Evolutionary conservation across 495 filamentous ascomycete species (phyloP).

Genomic region (Neurospora tetraspora): DNA sequence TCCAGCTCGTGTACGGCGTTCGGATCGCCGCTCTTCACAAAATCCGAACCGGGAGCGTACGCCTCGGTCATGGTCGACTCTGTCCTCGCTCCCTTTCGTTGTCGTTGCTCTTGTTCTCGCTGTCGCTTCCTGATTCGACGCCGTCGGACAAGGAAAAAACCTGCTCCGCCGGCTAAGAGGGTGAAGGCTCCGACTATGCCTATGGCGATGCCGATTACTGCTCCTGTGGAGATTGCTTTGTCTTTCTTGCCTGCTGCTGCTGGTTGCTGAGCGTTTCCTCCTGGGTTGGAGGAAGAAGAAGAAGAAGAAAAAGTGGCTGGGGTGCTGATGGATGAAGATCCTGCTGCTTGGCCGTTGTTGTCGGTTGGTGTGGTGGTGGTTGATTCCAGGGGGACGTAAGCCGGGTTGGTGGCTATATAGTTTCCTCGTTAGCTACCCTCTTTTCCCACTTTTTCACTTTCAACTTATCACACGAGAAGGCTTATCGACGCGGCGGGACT

Average conservation of each 20-base stretch:
- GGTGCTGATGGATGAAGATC: slow-evolving; percentile 4
- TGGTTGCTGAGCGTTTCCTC: not conserved
- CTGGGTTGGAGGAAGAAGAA: not conserved
- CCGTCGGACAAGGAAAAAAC: slow-evolving; percentile 3
- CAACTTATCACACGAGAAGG: too few relatives aligned
- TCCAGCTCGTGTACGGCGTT: slow-evolving; percentile 15
- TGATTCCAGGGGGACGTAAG: not conserved
- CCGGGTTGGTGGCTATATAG: not conserved
- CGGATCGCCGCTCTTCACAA: not conserved
- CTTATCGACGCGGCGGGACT: not conserved
- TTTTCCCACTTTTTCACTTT: too few relatives aligned
- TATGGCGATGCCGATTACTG: slow-evolving; percentile 2
- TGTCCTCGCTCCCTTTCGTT: not conserved
- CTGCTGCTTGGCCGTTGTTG: not conserved
- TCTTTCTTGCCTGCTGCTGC: not conserved
- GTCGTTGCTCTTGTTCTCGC: not conserved
- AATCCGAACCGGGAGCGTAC: not conserved
- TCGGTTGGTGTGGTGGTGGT: not conserved
- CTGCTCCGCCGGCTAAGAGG: not conserved
- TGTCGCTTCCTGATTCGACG: not conserved
- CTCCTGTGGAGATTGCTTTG: not conserved
- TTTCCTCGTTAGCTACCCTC: too few relatives aligned
- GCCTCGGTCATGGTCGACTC: not conserved
- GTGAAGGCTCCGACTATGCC: slow-evolving; percentile 10
- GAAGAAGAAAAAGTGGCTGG: not conserved